Percentiles rank a stretch among this genome's conserved stretches.
These are phyloP conservation scores for Magnusiomyces tetraspermus DNA, from an alignment of 1,139 yeast species.

Conservation along the genomic window DNA sequence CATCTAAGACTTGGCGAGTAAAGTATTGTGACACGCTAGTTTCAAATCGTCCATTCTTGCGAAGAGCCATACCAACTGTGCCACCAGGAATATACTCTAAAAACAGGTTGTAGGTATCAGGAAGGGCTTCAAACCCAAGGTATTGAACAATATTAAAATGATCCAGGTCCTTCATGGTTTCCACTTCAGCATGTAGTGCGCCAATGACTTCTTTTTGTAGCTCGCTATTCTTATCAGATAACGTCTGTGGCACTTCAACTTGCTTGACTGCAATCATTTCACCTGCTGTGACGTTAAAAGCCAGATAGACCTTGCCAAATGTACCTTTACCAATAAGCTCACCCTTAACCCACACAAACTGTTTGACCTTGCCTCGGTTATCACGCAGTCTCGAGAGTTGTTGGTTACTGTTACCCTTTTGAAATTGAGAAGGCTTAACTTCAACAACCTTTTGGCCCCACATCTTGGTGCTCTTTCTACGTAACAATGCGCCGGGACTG, in stretches of 20 bases:
- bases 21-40: conserved; percentile 64
- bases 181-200: conserved; percentile 84
- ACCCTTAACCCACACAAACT: conserved; percentile 97
- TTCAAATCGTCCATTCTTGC: conserved; percentile 78
- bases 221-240: conserved; percentile 38
- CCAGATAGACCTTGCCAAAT: conserved; percentile 87
- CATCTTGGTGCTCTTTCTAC: conserved; percentile 82
- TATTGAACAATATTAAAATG: conserved; percentile 93
- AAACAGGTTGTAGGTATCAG: conserved; percentile 70
- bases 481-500: conserved; percentile 32
- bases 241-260: conserved; percentile 56
- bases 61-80: conserved; percentile 77
- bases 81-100: conserved; percentile 98
- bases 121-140: conserved; percentile 78
- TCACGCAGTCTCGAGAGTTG: conserved; percentile 49
- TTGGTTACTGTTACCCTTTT: conserved; percentile 30
- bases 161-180: conserved; percentile 87
- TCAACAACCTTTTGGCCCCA: conserved; percentile 96
- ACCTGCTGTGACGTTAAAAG: conserved; percentile 90
- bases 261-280: conserved; percentile 99
- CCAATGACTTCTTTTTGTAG: conserved; percentile 54
- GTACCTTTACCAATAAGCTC: conserved; percentile 95
- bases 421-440: conserved; percentile 67
- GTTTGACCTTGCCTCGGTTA: conserved; percentile 60
- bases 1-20: conserved; percentile 72